phyloP scores from a whole-genome alignment of 2,329 filamentous ascomycete genomes.

The Leptographium procerum region DNA sequence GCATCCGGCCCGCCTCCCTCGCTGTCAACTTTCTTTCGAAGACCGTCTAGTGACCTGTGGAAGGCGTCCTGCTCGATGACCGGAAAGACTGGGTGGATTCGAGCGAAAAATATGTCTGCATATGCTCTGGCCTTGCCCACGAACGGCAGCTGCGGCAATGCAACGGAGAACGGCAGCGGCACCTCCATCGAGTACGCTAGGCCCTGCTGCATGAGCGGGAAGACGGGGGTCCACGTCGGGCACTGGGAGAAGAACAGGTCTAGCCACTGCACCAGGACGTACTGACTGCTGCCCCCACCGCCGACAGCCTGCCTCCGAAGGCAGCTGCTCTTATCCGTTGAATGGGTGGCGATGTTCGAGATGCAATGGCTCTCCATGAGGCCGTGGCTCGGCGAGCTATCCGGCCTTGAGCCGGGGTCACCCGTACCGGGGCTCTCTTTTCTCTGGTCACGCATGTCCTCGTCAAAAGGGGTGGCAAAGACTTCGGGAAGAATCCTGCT shows the following conservation, averaged over 20 bases:
- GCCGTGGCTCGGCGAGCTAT: too few relatives aligned
- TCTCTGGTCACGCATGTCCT: neutral
- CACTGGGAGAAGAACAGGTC: constrained; percentile 6
- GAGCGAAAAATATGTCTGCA: neutral
- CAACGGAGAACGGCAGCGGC: neutral
- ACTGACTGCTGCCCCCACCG: constrained; percentile 2
- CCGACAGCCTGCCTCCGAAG: neutral
- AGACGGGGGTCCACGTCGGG: constrained; percentile 5
- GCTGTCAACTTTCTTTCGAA: neutral
- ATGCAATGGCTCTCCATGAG: neutral
- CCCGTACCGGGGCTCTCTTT: neutral
- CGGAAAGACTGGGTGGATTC: neutral
- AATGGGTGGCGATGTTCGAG: neutral
- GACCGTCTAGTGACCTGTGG: neutral
- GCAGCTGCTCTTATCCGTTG: neutral
- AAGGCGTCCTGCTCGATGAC: neutral
- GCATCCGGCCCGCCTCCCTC: neutral
- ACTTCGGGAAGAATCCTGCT: neutral
- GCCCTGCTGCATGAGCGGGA: constrained; percentile 4
- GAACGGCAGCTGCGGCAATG: neutral
- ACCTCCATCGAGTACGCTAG: constrained; percentile 1
- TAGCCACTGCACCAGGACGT: constrained; percentile 7
- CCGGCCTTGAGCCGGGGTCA: neutral
- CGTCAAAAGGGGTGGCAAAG: neutral
- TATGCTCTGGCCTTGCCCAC: neutral